Conservation (phyloP, 345 rosid genomes). For the Psidium guajava region DNA sequence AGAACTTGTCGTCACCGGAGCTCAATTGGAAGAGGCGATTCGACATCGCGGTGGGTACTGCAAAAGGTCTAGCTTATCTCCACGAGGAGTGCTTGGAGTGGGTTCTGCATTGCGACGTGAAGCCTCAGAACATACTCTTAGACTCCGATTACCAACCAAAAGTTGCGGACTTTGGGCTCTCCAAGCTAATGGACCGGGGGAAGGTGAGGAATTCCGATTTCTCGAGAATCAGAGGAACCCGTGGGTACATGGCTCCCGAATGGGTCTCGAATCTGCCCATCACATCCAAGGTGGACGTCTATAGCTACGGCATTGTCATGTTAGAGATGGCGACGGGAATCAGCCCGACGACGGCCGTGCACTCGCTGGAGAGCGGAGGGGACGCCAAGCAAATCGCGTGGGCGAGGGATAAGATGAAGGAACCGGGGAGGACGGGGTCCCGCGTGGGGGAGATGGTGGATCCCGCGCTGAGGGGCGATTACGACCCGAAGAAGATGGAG, state of each 20-base stretch:
- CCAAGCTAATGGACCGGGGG: slow-evolving; percentile 13
- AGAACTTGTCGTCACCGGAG: neutral
- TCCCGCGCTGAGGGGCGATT: neutral
- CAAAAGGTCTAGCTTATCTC: slow-evolving; percentile 20
- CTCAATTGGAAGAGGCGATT: slow-evolving; percentile 15
- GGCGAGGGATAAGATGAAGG: slow-evolving; percentile 9
- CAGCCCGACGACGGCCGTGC: neutral
- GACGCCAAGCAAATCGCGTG: slow-evolving; percentile 4
- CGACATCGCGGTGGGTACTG: slow-evolving; percentile 16
- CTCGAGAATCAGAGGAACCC: slow-evolving; percentile 13
- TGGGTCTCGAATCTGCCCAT: slow-evolving; percentile 11
- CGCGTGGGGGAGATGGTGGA: slow-evolving; percentile 10
- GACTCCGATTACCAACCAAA: slow-evolving; percentile 9
- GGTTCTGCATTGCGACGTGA: slow-evolving; percentile 16
- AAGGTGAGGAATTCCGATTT: neutral
- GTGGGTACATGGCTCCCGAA: slow-evolving; percentile 18
- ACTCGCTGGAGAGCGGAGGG: neutral
- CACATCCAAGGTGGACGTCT: slow-evolving; percentile 21
- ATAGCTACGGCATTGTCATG: slow-evolving; percentile 28
- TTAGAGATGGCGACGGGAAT: slow-evolving; percentile 26
- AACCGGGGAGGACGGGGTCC: neutral
- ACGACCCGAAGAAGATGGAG: slow-evolving; percentile 4
- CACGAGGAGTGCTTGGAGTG: slow-evolving; percentile 28
- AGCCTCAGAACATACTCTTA: slow-evolving; percentile 19
- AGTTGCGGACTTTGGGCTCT: slow-evolving; percentile 20